Evolutionary conservation across 106 monocot species (phyloP), one percentile per base, ranked within the genome.

Genomic region (Vanilla planifolia): DNA sequence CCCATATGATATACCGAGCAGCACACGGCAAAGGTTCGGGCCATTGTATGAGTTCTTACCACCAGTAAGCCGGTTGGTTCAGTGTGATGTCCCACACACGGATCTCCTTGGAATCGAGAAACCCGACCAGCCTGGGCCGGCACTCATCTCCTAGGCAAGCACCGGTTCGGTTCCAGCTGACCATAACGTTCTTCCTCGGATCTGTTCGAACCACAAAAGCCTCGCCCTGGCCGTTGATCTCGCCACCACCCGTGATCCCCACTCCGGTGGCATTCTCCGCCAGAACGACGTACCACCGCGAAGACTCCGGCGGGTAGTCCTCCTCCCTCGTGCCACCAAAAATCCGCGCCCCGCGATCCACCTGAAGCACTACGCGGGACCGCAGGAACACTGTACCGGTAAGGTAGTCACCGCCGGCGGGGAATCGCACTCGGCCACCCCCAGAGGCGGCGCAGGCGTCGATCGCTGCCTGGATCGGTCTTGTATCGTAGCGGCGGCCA

Each of bases 131-230:
- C 52, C 84, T 71, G 5, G 96, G 96, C 16, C 96, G 72, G 72
- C 96, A 98, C 79, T 98, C 96, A 46, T 91, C 96, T 8, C 90
- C 96, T 10, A 29, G 13, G 59, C 96, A 98, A 9, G 48, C 62
- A 36, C 91, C 96, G 10, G 91, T 98, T 5, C 16, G 33, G 66
- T 98, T 98, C 96, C 96, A 98, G 70, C 96, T 98, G 57, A 98
- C 91, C 91, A 98, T 98, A 55, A 98, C 81, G 48, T 98, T 88
- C 88, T 98, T 98, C 72, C 57, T 74, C 70, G 28, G 28, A 45
- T 80, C 77, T 53, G 42, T 24, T 73, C 79, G 60, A 43, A 60
- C 74, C 15, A 98, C 70, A 63, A 98, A 98, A 40, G 44, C 79
- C 69, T 62, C 64, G 3, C 86, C 83, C 72, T 91, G 86, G 17